Evolutionary conservation across 352 stramenopile genomes (phyloP).

Genomic region (Blastocystis hominis): DNA sequence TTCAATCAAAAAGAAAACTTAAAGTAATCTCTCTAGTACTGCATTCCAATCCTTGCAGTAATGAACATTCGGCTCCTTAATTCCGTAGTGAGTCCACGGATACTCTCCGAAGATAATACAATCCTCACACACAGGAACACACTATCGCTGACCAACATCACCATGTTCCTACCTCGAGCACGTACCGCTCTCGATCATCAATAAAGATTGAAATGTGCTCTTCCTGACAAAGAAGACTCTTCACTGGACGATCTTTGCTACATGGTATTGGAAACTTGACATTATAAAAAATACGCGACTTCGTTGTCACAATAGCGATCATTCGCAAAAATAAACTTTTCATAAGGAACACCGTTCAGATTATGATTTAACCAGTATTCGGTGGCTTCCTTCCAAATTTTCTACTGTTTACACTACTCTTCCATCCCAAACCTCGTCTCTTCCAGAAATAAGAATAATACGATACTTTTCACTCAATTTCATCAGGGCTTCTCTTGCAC

Average conservation of each 20-base stretch:
- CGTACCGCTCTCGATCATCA: slow-evolving; percentile 28
- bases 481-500: neutral
- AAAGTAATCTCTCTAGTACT: neutral
- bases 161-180: neutral
- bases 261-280: neutral
- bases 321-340: slow-evolving; percentile 44
- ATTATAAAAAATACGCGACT: neutral
- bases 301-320: slow-evolving; percentile 4
- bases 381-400: neutral
- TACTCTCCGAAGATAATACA: slow-evolving; percentile 41
- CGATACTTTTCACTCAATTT: slow-evolving; percentile 13
- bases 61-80: neutral
- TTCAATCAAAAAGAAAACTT: neutral
- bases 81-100: slow-evolving; percentile 18
- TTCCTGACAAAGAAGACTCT: slow-evolving; percentile 5
- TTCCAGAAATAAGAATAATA: slow-evolving; percentile 4
- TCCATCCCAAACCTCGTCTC: neutral
- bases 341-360: neutral
- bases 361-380: slow-evolving; percentile 45
- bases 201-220: slow-evolving; percentile 29
- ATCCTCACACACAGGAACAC: neutral
- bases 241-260: neutral
- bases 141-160: neutral
- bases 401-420: neutral
- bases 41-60: slow-evolving; percentile 38